Evolutionary conservation across 805 yeast genomes (phyloP).

Genomic region (Candida nemodendra): DNA sequence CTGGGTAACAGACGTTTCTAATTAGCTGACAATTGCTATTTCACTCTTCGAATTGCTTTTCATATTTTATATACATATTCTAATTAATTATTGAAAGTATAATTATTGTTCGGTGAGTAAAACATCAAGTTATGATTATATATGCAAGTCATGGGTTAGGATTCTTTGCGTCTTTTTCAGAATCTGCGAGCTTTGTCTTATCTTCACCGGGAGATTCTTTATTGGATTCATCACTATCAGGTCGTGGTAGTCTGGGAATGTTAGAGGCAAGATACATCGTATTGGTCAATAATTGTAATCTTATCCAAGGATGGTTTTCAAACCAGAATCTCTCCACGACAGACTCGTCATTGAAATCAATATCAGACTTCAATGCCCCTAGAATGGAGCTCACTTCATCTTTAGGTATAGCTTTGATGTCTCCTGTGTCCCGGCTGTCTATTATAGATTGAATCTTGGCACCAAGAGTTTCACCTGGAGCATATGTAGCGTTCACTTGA

Average conservation of each 20-base stretch:
- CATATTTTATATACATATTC: conserved; percentile 8
- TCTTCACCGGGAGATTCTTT: background rate
- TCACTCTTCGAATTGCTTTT: conserved; percentile 5
- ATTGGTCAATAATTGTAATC: conserved; percentile 15
- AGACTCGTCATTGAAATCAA: conserved; percentile 10
- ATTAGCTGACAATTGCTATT: conserved; percentile 16
- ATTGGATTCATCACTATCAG: conserved; percentile 1
- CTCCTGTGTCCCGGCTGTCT: conserved; percentile 4
- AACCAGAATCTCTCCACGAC: conserved; percentile 17
- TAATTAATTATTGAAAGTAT: conserved; percentile 3
- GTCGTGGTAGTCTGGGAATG: conserved; percentile 13
- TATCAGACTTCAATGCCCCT: conserved; percentile 9
- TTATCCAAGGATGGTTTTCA: conserved; percentile 22
- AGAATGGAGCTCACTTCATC: conserved; percentile 14
- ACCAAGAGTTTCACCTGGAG: conserved; percentile 9
- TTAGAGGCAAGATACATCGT: conserved; percentile 18
- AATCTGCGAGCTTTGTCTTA: too few relatives aligned
- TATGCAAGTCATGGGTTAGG: too few relatives aligned
- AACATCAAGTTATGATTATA: too few relatives aligned
- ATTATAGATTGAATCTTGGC: conserved; percentile 9
- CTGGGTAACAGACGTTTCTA: conserved; percentile 41
- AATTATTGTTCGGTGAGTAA: too few relatives aligned
- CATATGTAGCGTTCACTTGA: background rate
- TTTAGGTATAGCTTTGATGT: conserved; percentile 13
- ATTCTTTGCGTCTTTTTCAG: background rate